A percentile compares a stretch with the other conserved stretches of the same genome.
These are phyloP conservation scores for Kockovaella imperatae DNA, from an alignment of 768 basidiomycete species.

Conservation along the genomic window DNA sequence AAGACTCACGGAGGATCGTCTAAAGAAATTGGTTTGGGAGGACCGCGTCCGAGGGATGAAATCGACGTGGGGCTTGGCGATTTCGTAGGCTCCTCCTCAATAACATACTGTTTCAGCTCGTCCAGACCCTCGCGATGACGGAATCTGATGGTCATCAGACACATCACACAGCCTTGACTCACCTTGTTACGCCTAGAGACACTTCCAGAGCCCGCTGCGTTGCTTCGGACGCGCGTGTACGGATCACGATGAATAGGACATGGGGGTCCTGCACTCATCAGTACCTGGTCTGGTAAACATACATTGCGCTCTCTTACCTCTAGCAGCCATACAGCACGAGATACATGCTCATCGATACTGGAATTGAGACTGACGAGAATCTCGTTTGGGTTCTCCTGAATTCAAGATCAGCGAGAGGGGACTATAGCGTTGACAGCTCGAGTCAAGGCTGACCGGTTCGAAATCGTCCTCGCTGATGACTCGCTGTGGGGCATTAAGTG, in stretches of 20 bases:
- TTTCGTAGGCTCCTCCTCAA: slow-evolving; percentile 26
- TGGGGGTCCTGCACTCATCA: slow-evolving; percentile 21
- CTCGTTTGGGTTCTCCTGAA: slow-evolving; percentile 39
- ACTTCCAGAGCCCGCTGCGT: slow-evolving; percentile 36
- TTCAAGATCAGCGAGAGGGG: neutral
- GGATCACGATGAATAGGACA: slow-evolving; percentile 40
- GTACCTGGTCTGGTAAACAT: neutral
- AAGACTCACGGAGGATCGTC: slow-evolving; percentile 20
- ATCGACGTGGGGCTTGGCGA: slow-evolving; percentile 3
- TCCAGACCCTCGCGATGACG: slow-evolving; percentile 38
- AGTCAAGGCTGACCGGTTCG: slow-evolving; percentile 21
- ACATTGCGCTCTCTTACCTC: slow-evolving; percentile 27
- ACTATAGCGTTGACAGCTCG: neutral
- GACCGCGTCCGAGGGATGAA: no score
- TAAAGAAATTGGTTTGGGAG: slow-evolving; percentile 38
- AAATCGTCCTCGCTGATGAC: slow-evolving; percentile 34
- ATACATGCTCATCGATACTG: slow-evolving; percentile 27
- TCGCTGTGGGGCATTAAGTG: slow-evolving; percentile 7
- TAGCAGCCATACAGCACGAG: slow-evolving; percentile 26
- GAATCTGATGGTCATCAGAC: slow-evolving; percentile 18
- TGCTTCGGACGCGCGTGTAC: slow-evolving; percentile 23
- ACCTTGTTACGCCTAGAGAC: slow-evolving; percentile 38
- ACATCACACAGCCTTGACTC: neutral
- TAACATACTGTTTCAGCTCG: slow-evolving; percentile 41
- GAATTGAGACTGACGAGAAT: slow-evolving; percentile 28